Conservation (phyloP, 352 stramenopile species). For the Pythium dissotocum region DNA sequence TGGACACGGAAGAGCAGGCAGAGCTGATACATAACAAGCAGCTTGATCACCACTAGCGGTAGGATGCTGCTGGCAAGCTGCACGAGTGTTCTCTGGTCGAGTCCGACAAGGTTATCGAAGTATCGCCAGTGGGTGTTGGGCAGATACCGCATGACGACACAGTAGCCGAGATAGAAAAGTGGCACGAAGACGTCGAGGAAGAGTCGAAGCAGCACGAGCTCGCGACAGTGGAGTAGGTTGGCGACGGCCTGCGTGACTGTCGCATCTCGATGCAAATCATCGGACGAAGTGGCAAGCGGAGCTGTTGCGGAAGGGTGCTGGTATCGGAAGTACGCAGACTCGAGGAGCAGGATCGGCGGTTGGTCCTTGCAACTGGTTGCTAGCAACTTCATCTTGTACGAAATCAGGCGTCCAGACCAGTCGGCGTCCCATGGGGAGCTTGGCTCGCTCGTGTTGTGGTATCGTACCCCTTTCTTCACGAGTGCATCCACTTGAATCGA, state of each 20-base stretch:
- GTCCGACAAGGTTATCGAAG: background rate
- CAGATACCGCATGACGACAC: background rate
- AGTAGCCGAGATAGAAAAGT: conserved; percentile 10
- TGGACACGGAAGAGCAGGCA: background rate
- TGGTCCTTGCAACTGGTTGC: too few relatives aligned
- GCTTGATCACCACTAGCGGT: background rate
- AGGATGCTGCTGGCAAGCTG: background rate
- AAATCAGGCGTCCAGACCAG: too few relatives aligned
- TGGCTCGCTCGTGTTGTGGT: background rate
- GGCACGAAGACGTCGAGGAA: conserved; percentile 23
- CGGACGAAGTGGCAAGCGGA: too few relatives aligned
- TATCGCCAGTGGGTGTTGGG: background rate
- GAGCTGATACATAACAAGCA: background rate
- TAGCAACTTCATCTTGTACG: too few relatives aligned
- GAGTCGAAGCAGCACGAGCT: conserved; percentile 20
- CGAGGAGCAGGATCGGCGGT: background rate
- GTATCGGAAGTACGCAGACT: background rate
- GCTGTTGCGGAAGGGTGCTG: background rate
- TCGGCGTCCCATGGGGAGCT: background rate
- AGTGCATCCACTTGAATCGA: background rate
- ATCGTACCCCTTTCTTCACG: background rate
- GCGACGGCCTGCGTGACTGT: background rate
- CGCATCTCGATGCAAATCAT: background rate
- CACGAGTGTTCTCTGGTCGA: background rate
- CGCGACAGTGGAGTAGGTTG: conserved; percentile 16